Evolutionary conservation across 345 rosid species (phyloP).

Genomic region (Rhizophora mangle): DNA sequence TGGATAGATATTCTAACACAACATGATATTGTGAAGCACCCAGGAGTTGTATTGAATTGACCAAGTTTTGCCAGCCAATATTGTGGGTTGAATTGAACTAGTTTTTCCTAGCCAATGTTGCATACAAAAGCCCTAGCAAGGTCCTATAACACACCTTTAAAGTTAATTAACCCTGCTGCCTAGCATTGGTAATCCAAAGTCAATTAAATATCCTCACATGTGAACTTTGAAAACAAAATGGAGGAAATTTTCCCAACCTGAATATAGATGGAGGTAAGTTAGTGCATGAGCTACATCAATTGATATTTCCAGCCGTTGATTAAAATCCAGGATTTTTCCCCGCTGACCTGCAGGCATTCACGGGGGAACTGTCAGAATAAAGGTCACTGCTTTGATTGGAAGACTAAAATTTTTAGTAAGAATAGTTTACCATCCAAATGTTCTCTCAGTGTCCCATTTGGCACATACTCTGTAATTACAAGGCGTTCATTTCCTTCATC

Average conservation of each 20-base stretch:
- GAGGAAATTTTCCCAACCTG: slow-evolving; percentile 48
- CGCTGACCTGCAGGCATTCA: slow-evolving; percentile 45
- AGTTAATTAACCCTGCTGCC: not conserved
- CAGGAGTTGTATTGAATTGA: no score
- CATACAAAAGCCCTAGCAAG: not conserved
- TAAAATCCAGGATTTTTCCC: slow-evolving; percentile 73
- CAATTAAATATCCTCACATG: not conserved
- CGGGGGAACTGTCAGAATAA: slow-evolving; percentile 2
- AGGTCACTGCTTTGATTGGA: slow-evolving; percentile 6
- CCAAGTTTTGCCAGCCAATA: no score
- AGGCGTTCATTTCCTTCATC: slow-evolving; percentile 84
- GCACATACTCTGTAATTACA: slow-evolving; percentile 82
- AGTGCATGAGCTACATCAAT: slow-evolving; percentile 95
- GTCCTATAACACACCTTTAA: not conserved
- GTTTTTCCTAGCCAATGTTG: no score
- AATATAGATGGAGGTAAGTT: slow-evolving; percentile 82
- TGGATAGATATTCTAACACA: no score
- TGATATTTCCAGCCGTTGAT: slow-evolving; percentile 85
- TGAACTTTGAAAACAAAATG: slow-evolving; percentile 2
- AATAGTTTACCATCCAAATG: slow-evolving; percentile 82
- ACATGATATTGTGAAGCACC: no score
- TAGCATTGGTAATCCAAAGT: not conserved
- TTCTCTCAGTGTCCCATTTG: slow-evolving; percentile 92
- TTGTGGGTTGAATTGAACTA: no score
- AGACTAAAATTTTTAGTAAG: not conserved